phyloP scores from a whole-genome alignment of 139 green algal genomes.

The Tetraselmis striata region DNA sequence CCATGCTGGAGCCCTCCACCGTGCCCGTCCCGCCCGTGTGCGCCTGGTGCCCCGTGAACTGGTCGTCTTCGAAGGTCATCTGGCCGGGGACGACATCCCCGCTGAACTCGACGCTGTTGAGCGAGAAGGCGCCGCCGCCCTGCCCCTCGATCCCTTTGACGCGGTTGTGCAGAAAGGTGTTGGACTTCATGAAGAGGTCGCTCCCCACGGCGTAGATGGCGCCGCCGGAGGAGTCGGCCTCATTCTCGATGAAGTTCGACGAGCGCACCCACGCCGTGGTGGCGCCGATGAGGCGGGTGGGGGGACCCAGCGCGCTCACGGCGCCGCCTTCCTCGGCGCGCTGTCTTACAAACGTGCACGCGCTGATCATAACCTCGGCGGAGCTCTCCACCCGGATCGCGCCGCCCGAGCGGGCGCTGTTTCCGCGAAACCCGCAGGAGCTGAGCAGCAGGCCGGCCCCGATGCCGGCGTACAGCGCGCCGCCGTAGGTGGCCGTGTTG shows the following conservation, averaged over 20 bases:
- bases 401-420: neutral
- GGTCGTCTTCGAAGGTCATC: neutral
- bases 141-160: neutral
- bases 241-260: neutral
- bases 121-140: neutral
- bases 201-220: neutral
- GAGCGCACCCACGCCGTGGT: neutral
- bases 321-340: neutral
- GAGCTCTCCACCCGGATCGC: neutral
- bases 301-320: neutral
- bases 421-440: neutral
- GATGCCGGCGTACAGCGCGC: neutral
- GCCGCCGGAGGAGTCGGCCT: neutral
- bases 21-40: neutral
- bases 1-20: neutral
- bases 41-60: neutral
- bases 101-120: neutral
- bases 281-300: neutral
- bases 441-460: neutral
- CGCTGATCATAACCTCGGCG: neutral
- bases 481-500: neutral
- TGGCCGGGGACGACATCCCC: neutral
- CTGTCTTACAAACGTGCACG: neutral
- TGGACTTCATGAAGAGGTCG: neutral
- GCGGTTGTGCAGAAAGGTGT: neutral